Base-by-base conservation (phyloP, 2,329 filamentous ascomycete genomes). In the Pseudonectria buxi region DNA sequence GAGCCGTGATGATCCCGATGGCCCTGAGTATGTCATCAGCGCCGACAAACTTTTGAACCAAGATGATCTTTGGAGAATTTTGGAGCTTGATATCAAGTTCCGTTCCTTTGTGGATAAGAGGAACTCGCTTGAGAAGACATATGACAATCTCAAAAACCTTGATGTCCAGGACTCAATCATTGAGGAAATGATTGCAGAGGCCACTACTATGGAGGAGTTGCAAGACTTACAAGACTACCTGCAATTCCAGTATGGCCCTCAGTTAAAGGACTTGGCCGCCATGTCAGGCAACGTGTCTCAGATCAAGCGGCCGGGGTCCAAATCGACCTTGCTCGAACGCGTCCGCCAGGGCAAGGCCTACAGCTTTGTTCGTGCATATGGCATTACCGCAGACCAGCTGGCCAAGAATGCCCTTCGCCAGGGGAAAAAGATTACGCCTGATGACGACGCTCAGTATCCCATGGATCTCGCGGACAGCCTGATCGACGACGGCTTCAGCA, bases 181-280 rank as follows among this genome's bases (percentile, higher is more conserved):
- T 27, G 83, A 90, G 30, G 81, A 89, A 47, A 81, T 95, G 72
- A 74, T 92, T n/a, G 72, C 75, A 1, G 72, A 79, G 39, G 88
- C 89, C 3, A 78, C 78, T 4, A 90, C 84, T 1, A 89, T 95
- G 71, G 92, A 98, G 57, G 92, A 98, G 57, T 72, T 98, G 13
- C 92, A 98, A 57, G 92, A 98, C 59, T 65, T 98, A 14, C 90
- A 96, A 56, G 92, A 98, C 54, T 96, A 96, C 52, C 69, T 96
- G 35, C 88, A 96, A 55, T 98, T 98, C 62, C 84, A 89, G 54
- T 96, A 96, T 52, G 79, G 85, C 4, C 69, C 79, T 3, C 80
- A 94, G 57, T 70, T 96, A 32, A 90, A 86, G 56, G 89, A 96
- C 44, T 63, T 94, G 31, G 76, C 81, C 11, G 67, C 78, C 13